A percentile compares a stretch with the other conserved stretches of the same genome.
Evolutionary conservation across 208 protist genomes (phyloP).

Genomic region (Vickermania spadyakhi): DNA sequence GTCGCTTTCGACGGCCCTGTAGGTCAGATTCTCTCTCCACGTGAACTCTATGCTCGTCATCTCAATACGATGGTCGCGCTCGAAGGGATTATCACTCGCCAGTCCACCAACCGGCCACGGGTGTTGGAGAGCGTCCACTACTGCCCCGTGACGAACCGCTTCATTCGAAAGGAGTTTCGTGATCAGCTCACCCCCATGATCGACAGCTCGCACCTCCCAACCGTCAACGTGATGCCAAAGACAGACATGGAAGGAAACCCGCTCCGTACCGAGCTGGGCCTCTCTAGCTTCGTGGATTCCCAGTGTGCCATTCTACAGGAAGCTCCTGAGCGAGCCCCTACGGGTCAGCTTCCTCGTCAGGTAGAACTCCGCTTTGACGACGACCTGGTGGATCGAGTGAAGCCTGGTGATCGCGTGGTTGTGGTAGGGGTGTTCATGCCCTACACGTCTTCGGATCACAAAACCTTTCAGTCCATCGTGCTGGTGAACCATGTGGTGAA

Average conservation of each 20-base stretch:
- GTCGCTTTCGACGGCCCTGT: constrained; percentile 94
- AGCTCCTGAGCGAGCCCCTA: constrained; percentile 96
- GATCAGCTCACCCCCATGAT: constrained; percentile 92
- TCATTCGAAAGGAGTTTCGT: constrained; percentile 86
- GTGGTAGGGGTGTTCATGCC: constrained; percentile 94
- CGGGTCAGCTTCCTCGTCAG: constrained; percentile 97
- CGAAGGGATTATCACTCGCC: constrained; percentile 97
- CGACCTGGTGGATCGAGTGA: constrained; percentile 97
- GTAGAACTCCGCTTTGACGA: constrained; percentile 96
- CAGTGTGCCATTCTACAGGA: constrained; percentile 96
- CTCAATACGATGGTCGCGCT: constrained; percentile 94
- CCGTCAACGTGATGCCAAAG: constrained; percentile 87
- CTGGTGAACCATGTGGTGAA: constrained; percentile 90
- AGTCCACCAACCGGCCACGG: constrained; percentile 77
- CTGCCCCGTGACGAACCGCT: constrained; percentile 89
- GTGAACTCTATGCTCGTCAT: constrained; percentile 85
- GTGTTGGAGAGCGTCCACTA: constrained; percentile 94
- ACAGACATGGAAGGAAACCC: constrained; percentile 94
- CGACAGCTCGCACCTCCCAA: constrained; percentile 81
- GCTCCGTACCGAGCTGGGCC: constrained; percentile 96
- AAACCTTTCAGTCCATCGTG: constrained; percentile 91
- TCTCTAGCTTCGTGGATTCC: constrained; percentile 95
- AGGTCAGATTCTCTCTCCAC: constrained; percentile 91
- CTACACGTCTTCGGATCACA: constrained; percentile 73
- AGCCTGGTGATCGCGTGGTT: constrained; percentile 94